Conservation (phyloP, 2,329 filamentous ascomycete species). For the Nectriaceae sp. region DNA sequence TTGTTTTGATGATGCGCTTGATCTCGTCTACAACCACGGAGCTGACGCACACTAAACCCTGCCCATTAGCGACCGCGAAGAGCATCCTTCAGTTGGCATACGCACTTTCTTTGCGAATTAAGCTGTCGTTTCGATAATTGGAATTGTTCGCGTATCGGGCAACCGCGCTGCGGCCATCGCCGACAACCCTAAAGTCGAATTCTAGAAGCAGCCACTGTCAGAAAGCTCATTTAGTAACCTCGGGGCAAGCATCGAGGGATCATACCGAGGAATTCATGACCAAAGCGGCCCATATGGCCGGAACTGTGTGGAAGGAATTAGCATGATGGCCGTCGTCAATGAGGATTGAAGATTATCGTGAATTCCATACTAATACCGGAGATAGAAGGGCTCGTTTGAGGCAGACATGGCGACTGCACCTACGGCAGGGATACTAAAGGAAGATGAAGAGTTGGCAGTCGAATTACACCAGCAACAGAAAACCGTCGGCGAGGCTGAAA, state of each 20-base stretch:
- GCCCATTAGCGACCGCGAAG: conserved; percentile 10
- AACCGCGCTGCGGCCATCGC: conserved; percentile 89
- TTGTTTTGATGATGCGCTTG: conserved; percentile 94
- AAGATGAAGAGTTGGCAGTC: background rate
- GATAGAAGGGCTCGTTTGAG: conserved; percentile 83
- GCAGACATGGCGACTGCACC: conserved; percentile 55
- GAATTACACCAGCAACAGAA: background rate
- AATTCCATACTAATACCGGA: conserved; percentile 87
- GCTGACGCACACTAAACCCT: conserved; percentile 84
- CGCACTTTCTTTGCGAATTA: conserved; percentile 99
- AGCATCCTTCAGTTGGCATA: too few species aligned
- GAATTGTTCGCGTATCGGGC: conserved; percentile 99
- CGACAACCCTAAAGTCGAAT: conserved; percentile 92
- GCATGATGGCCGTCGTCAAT: conserved; percentile 5
- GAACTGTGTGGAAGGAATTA: conserved; percentile 61
- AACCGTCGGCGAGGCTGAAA: conserved; percentile 27
- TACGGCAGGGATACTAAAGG: background rate
- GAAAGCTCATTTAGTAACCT: too few species aligned
- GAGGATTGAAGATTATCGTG: background rate
- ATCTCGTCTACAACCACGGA: conserved; percentile 89
- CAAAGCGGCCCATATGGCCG: conserved; percentile 94
- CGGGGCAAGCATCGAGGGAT: too few species aligned
- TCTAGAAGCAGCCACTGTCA: too few species aligned
- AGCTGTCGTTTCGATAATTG: conserved; percentile 97
- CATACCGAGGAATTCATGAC: conserved; percentile 93